These are phyloP conservation scores for Suillus subluteus DNA, from an alignment of 768 basidiomycete genomes.

Conservation along the genomic window DNA sequence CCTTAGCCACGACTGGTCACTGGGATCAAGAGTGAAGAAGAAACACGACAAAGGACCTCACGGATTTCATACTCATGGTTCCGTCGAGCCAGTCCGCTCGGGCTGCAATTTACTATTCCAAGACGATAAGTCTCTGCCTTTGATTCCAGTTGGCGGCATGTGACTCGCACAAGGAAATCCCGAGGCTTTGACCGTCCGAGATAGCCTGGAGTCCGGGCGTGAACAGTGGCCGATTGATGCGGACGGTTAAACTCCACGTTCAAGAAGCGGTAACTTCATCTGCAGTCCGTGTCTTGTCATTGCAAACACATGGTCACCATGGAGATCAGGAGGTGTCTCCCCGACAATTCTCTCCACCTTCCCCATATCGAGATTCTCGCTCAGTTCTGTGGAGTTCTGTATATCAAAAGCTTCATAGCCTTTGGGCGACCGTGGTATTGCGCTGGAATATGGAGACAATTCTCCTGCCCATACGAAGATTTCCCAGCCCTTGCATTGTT, in stretches of 20 bases:
- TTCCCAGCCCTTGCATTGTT: constrained; percentile 13
- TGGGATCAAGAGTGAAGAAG: background rate
- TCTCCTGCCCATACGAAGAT: constrained; percentile 15
- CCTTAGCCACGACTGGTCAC: background rate
- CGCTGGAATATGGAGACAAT: constrained; percentile 7
- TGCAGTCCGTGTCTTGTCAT: background rate
- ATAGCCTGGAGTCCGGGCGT: background rate
- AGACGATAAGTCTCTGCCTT: background rate
- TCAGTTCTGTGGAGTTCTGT: background rate
- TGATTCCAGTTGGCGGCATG: background rate
- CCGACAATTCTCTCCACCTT: background rate
- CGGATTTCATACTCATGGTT: background rate
- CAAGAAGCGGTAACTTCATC: background rate
- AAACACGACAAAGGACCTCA: background rate
- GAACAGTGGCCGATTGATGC: background rate
- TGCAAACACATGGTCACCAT: background rate
- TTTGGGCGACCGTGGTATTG: constrained; percentile 21
- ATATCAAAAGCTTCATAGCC: constrained; percentile 27
- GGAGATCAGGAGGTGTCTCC: background rate
- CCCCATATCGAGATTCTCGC: background rate
- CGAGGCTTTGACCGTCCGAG: background rate
- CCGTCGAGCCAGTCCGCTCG: background rate
- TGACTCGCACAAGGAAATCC: background rate
- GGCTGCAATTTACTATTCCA: background rate
- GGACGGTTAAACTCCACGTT: background rate